Evolutionary conservation across 2,329 filamentous ascomycete species (phyloP), one percentile per base, ranked within the genome.

Genomic region (Fusarium hostae): DNA sequence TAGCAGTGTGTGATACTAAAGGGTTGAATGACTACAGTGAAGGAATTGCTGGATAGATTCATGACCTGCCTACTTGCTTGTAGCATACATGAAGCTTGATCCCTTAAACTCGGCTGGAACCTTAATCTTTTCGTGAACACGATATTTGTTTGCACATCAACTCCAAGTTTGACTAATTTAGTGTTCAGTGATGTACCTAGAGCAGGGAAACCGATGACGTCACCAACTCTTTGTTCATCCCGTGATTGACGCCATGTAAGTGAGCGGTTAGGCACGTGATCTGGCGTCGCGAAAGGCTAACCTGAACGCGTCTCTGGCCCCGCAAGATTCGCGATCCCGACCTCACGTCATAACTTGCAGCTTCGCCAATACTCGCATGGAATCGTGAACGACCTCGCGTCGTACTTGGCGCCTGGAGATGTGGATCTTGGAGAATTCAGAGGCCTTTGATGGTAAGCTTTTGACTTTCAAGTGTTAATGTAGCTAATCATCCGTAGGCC

Each of bases 391-490:
- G 66, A 66, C 70, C 45, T 68, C 50, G 61, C 40, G 72, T 74
- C 61, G 72, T 55, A 58, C 30, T 59, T 64, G 57, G 62, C 41
- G 61, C 54, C 26, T 32, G 59, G 70, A 64, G 48, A 92, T 92
- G 90, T 92, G 90, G 90, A 85, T 91, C 64, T 81, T 92, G 51
- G 88, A 90, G 75, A 88, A 86, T 75, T 84, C 87, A 43, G 86
- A 87, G 65, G 82, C 86, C 57, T 87, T 90, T 63, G 81, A 83
- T 61, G 83, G 85, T 81, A 77, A 71, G 76, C 15, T n/a, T 22
- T 26, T 5, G 12, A 16, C 20, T 11, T 10, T 28, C n/a, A 12
- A 28, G 35, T 15, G 18, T 57, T 20, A 24, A 39, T 35, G 20
- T 40, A 12, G 59, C 63, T 71, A 50, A 73, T 30, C 52, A 47